A percentile compares a stretch with the other conserved stretches of the same genome.
Conservation (phyloP, 2,329 filamentous ascomycete species). For the Talaromyces sp. region DNA sequence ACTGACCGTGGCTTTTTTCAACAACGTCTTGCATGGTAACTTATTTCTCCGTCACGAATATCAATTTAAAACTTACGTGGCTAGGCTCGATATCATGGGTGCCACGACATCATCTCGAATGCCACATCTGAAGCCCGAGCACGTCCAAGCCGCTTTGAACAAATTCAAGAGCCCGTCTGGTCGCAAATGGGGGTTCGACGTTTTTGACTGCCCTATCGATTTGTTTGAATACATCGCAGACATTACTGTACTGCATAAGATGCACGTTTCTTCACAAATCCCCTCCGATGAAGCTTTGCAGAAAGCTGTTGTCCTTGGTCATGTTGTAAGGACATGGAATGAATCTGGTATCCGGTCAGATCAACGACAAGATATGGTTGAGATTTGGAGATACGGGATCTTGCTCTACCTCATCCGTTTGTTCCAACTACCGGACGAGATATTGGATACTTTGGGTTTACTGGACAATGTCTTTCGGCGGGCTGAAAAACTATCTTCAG, state of each 20-base stretch:
- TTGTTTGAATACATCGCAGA: constrained; percentile 1
- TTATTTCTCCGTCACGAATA: neutral
- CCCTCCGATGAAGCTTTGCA: neutral
- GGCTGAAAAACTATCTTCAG: neutral
- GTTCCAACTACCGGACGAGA: neutral
- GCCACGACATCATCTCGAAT: neutral
- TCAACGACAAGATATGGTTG: neutral
- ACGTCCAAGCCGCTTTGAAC: neutral
- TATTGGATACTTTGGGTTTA: neutral
- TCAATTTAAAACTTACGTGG: neutral
- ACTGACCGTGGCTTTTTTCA: neutral
- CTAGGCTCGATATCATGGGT: neutral
- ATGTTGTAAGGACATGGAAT: neutral
- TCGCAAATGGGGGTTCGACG: neutral
- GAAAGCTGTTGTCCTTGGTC: neutral
- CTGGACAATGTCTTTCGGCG: neutral
- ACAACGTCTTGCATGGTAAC: constrained; percentile 1
- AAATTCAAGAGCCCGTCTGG: neutral
- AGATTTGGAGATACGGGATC: neutral
- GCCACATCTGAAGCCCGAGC: neutral
- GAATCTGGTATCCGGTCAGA: neutral
- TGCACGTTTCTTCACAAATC: neutral
- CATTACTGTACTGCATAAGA: neutral
- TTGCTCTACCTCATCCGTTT: neutral
- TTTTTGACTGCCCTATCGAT: neutral